phyloP scores from a whole-genome alignment of 139 green algal species.

The Picochlorum sp. region DNA sequence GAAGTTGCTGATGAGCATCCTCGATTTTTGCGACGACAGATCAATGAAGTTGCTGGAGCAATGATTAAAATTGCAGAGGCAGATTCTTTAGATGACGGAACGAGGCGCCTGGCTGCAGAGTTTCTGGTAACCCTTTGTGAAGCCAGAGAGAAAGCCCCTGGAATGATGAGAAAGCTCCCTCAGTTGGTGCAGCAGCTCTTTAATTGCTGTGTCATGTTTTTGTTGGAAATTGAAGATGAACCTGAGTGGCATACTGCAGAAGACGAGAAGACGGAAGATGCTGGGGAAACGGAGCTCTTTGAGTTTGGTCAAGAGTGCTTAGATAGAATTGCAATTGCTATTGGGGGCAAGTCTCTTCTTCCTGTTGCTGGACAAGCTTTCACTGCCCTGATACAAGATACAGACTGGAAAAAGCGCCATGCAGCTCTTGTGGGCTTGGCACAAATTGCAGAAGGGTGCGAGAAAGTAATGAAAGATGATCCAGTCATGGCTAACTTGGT shows the following conservation, averaged over 20 bases:
- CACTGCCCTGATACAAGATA: conserved; percentile 53
- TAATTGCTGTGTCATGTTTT: conserved; percentile 69
- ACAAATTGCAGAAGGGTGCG: conserved; percentile 95
- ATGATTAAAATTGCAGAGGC: conserved; percentile 67
- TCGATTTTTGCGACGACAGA: conserved; percentile 78
- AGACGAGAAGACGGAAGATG: conserved; percentile 51
- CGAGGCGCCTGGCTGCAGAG: conserved; percentile 74
- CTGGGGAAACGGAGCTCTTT: conserved; percentile 67
- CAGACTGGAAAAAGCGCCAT: conserved; percentile 85
- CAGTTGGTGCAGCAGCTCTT: conserved; percentile 76
- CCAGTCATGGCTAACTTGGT: conserved; percentile 50
- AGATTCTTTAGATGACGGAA: conserved; percentile 36
- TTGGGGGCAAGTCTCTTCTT: conserved; percentile 84
- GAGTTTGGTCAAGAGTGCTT: conserved; percentile 83
- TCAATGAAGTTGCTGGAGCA: conserved; percentile 63
- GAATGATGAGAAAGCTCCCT: conserved; percentile 91
- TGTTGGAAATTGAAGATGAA: conserved; percentile 93
- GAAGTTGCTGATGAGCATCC: conserved; percentile 83
- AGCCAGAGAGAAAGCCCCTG: conserved; percentile 77
- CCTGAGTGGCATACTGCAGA: conserved; percentile 66
- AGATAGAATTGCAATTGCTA: conserved; percentile 78
- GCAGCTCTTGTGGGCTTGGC: conserved; percentile 82
- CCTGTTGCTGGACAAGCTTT: conserved; percentile 63
- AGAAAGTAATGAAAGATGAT: conserved; percentile 75
- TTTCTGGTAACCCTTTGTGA: conserved; percentile 93